These are phyloP conservation scores for Acacia crassicarpa DNA, from an alignment of 306 rosid genomes.

Conservation along the genomic window DNA sequence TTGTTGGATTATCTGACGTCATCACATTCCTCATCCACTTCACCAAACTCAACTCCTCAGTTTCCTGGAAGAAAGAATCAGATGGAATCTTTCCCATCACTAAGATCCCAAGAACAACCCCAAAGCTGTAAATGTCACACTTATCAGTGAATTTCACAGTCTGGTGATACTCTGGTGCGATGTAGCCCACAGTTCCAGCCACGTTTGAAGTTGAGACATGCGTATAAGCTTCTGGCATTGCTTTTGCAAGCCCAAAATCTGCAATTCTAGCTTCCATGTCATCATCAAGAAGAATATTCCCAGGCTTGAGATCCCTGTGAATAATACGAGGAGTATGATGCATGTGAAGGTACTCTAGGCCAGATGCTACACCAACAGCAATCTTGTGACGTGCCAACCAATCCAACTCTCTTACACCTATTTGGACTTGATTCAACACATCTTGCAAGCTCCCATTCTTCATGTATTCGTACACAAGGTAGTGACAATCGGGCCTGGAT, in stretches of 20 bases:
- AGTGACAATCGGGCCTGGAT: slow-evolving; percentile 76
- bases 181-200: slow-evolving; percentile 85
- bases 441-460: slow-evolving; percentile 89
- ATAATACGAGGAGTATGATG: slow-evolving; percentile 68
- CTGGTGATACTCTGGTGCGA: slow-evolving; percentile 93
- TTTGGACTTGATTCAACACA: slow-evolving; percentile 33
- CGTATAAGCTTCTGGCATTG: slow-evolving; percentile 72
- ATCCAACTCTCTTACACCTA: slow-evolving; percentile 50
- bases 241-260: slow-evolving; percentile 93
- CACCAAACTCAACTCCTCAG: slow-evolving; percentile 74
- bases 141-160: slow-evolving; percentile 82
- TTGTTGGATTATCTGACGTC: slow-evolving; percentile 62
- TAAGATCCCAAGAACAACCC: slow-evolving; percentile 78
- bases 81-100: slow-evolving; percentile 82
- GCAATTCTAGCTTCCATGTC: slow-evolving; percentile 92
- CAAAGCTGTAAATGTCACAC: slow-evolving; percentile 88
- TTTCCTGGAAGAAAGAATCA: slow-evolving; percentile 64
- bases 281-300: slow-evolving; percentile 77
- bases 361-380: slow-evolving; percentile 72
- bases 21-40: slow-evolving; percentile 79
- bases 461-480: slow-evolving; percentile 88
- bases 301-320: slow-evolving; percentile 88
- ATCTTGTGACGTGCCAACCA: slow-evolving; percentile 70
- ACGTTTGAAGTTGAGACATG: slow-evolving; percentile 71
- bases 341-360: slow-evolving; percentile 88